phyloP scores from a whole-genome alignment of 2,329 filamentous ascomycete species.

The Penicillium freii region DNA sequence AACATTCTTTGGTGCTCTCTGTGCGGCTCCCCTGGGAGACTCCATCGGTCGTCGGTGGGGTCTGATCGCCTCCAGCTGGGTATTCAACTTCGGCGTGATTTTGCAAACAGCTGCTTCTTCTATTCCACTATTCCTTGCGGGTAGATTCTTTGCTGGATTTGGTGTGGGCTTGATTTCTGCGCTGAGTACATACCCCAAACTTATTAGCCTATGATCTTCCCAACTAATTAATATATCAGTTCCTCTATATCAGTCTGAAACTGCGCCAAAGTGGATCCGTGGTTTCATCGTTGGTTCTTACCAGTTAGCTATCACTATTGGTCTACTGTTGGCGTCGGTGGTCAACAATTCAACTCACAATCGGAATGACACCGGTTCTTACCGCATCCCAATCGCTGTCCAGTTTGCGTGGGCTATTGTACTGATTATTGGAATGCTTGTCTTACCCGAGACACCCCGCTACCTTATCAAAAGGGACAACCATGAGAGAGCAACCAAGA shows the following conservation, averaged over 20 bases:
- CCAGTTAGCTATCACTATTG: constrained; percentile 77
- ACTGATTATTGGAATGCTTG: constrained; percentile 66
- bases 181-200: neutral
- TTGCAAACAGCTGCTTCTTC: constrained; percentile 35
- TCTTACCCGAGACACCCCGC: constrained; percentile 79
- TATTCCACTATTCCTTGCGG: constrained; percentile 45
- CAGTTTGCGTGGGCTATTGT: constrained; percentile 80
- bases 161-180: constrained; percentile 78
- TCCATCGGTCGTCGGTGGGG: constrained; percentile 42
- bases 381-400: constrained; percentile 75
- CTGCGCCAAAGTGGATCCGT: constrained; percentile 68
- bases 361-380: constrained; percentile 61
- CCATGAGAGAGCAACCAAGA: constrained; percentile 60
- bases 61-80: constrained; percentile 36
- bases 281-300: constrained; percentile 74
- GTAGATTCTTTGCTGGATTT: constrained; percentile 48
- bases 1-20: constrained; percentile 62
- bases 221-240: constrained; percentile 9
- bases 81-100: constrained; percentile 38
- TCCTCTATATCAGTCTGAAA: constrained; percentile 76
- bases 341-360: constrained; percentile 70
- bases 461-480: constrained; percentile 77
- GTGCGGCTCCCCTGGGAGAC: constrained; percentile 39
- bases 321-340: constrained; percentile 68
- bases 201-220: neutral